Evolutionary conservation across 2,329 filamentous ascomycete species (phyloP).

Genomic region (Phaeosphaeria sp.): DNA sequence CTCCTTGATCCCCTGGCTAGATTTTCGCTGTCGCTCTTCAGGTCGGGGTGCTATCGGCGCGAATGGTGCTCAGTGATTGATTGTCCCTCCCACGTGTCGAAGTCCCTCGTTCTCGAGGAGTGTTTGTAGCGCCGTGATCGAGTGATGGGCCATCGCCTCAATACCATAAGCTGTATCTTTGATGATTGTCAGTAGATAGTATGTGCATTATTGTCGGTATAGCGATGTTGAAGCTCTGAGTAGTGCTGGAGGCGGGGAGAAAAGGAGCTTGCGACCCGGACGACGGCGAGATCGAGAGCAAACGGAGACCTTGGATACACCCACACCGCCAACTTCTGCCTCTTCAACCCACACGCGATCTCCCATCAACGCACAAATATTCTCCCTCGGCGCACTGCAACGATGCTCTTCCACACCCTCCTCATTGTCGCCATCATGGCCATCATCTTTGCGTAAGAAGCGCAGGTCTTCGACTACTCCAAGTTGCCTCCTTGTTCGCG

Average conservation of each 20-base stretch:
- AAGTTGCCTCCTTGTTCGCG: slow-evolving; percentile 8
- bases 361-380: neutral
- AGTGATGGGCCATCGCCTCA: too few relatives aligned
- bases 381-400: neutral
- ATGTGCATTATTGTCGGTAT: too few relatives aligned
- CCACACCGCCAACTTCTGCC: neutral
- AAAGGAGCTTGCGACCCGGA: neutral
- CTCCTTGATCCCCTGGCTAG: too few relatives aligned
- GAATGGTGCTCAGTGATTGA: too few relatives aligned
- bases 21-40: too few relatives aligned
- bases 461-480: slow-evolving; percentile 1
- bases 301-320: neutral
- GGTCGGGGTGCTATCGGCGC: too few relatives aligned
- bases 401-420: neutral
- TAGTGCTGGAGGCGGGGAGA: neutral
- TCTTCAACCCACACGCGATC: neutral
- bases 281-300: neutral
- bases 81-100: too few relatives aligned
- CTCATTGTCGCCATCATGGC: slow-evolving; percentile 55
- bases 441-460: neutral
- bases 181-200: too few relatives aligned
- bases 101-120: too few relatives aligned
- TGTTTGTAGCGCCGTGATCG: too few relatives aligned
- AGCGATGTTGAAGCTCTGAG: too few relatives aligned
- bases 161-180: too few relatives aligned